Conservation (phyloP, 208 protist species). For the Cochliopodium minus region DNA sequence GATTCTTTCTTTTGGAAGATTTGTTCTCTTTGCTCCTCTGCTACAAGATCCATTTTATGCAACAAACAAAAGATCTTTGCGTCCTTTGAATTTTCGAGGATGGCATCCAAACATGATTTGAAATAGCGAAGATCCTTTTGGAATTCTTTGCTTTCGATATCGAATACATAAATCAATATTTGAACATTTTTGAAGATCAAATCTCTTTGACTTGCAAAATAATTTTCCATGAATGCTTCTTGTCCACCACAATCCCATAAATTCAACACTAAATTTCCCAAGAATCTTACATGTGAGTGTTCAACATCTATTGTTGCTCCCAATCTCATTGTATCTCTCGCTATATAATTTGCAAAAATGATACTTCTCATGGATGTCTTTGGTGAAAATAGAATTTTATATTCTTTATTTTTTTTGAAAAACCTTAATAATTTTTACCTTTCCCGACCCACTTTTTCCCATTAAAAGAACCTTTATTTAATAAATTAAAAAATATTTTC, state of each 20-base stretch:
- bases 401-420: background rate
- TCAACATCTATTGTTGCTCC: conserved; percentile 87
- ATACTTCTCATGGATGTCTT: conserved; percentile 98
- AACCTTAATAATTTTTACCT: background rate
- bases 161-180: conserved; percentile 97
- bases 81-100: conserved; percentile 77
- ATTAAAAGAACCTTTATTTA: conserved; percentile 92
- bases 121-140: conserved; percentile 85
- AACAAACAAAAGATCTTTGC: conserved; percentile 91
- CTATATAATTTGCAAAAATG: conserved; percentile 97
- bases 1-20: conserved; percentile 31
- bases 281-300: conserved; percentile 88
- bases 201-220: conserved; percentile 84
- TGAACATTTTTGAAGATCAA: conserved; percentile 94
- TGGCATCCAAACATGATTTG: conserved; percentile 71
- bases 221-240: conserved; percentile 90
- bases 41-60: conserved; percentile 93
- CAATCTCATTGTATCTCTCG: conserved; percentile 67
- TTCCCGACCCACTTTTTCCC: conserved; percentile 55
- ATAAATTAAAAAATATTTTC: too few species aligned
- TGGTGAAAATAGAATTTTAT: background rate
- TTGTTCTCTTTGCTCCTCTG: conserved; percentile 19
- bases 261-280: conserved; percentile 94
- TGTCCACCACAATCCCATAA: conserved; percentile 97
- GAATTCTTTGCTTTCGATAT: conserved; percentile 53